Evolutionary conservation across 2,329 filamentous ascomycete genomes (phyloP), one percentile per base, ranked within the genome.

Genomic region (Pezicula carpinea): DNA sequence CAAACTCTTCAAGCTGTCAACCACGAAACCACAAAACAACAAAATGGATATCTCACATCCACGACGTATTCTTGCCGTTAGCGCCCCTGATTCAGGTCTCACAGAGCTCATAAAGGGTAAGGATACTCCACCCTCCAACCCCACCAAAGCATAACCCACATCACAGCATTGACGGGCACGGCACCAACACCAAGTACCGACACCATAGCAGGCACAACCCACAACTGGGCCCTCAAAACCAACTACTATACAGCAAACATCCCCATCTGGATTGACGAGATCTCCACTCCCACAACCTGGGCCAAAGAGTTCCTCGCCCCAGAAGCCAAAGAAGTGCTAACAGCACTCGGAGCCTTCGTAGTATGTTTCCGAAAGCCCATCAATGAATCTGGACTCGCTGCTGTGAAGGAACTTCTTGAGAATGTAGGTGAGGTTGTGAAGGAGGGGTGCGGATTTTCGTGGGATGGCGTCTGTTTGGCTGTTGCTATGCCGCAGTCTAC

Each of bases 231-330:
- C 7, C 66, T 86, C 46, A 70, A 71, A 50, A 86, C 80, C 17
- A 57, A 69, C 13, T 86, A 86, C 68, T 86, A 85, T 68, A 72
- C 66, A 19, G 73, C 79, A 44, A 69, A 69, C 0, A 69, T 86
- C 3, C 80, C 82, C 36, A 70, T 86, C 54, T 87, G 83, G 83
- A 70, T 86, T n/a, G 83, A 87, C 58, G 70, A 83, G 39, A 70
- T 83, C 48, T 58, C 69, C 5, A 43, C 50, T 10, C 53, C 61
- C 2, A 17, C 46, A 10, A 36, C 40, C 31, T 86, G 82, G 82
- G 69, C 77, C 0, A 61, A 62, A 2, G 75, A 77, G 0, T 86
- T 85, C 55, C 71, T 84, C 1, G 73, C 75, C 0, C 64, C 72
- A 0, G 82, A 85, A 58, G 83, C 83, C 0, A 69, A 67, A 46